Conservation (phyloP, 179 eudicot genomes). For the Beta corolliflora region DNA sequence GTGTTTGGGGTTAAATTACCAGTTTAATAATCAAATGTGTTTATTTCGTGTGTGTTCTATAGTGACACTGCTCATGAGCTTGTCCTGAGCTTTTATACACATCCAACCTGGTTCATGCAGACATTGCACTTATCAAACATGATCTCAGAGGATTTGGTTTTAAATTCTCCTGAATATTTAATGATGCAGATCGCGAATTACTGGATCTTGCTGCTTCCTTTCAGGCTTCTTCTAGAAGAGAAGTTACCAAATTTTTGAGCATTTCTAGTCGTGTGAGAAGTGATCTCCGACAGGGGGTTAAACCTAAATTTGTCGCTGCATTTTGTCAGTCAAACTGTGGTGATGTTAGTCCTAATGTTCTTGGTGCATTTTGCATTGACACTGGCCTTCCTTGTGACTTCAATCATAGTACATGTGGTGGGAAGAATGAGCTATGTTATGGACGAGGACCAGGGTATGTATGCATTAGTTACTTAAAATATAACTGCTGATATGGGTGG, state of each 20-base stretch:
- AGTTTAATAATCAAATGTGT: neutral
- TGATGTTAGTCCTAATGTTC: conserved; percentile 96
- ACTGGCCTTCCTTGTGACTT: conserved; percentile 92
- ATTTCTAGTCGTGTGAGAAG: conserved; percentile 80
- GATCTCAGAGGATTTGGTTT: conserved; percentile 2
- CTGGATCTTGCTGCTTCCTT: conserved; percentile 80
- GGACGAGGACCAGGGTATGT: conserved; percentile 96
- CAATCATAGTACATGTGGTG: conserved; percentile 95
- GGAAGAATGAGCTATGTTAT: conserved; percentile 92
- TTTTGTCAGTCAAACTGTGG: conserved; percentile 97
- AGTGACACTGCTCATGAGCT: neutral
- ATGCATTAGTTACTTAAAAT: neutral
- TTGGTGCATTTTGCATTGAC: conserved; percentile 92
- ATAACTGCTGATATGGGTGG: conserved; percentile 10
- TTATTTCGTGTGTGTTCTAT: neutral
- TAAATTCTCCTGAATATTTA: neutral
- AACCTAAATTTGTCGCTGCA: conserved; percentile 85
- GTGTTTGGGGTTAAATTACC: neutral
- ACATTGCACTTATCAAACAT: neutral
- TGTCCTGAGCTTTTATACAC: conserved; percentile 4
- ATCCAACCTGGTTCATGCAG: conserved; percentile 2
- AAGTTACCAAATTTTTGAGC: conserved; percentile 63
- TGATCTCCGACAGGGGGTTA: conserved; percentile 64
- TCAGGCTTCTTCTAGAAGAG: conserved; percentile 69
- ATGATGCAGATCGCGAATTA: conserved; percentile 66